phyloP scores from a whole-genome alignment of 768 basidiomycete species.

The Artomyces pyxidatus region DNA sequence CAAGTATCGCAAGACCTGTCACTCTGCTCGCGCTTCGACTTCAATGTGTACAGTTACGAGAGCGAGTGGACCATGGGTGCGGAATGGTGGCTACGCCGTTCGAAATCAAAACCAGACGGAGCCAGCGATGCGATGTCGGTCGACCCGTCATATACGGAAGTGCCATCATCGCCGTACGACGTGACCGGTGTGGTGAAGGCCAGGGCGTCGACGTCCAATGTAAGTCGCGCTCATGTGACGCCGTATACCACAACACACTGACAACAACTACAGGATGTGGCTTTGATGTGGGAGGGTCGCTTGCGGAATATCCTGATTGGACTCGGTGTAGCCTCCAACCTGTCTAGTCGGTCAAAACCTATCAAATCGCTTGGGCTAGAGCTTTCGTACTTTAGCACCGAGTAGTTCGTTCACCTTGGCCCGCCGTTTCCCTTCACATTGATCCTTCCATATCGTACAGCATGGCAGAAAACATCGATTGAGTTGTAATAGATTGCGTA shows the following conservation, averaged over 20 bases:
- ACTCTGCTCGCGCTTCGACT: slow-evolving; percentile 85
- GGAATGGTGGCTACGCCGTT: slow-evolving; percentile 88
- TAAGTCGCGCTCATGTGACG: slow-evolving; percentile 39
- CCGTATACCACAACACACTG: too few species aligned
- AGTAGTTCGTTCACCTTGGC: slow-evolving; percentile 12
- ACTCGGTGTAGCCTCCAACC: slow-evolving; percentile 84
- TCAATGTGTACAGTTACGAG: slow-evolving; percentile 95
- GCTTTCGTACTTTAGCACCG: slow-evolving; percentile 84
- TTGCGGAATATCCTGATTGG: slow-evolving; percentile 85
- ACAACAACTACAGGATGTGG: slow-evolving; percentile 58
- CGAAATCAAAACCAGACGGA: slow-evolving; percentile 23
- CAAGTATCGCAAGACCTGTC: slow-evolving; percentile 80
- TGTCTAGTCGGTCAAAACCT: slow-evolving; percentile 77
- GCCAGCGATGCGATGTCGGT: slow-evolving; percentile 21
- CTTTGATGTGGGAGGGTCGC: slow-evolving; percentile 91
- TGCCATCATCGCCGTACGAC: slow-evolving; percentile 22
- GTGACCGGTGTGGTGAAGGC: slow-evolving; percentile 85
- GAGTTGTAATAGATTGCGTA: too few species aligned
- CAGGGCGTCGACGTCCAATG: slow-evolving; percentile 82
- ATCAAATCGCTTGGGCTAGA: slow-evolving; percentile 90
- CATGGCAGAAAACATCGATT: background rate
- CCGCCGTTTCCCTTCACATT: background rate
- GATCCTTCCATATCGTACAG: background rate
- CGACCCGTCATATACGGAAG: slow-evolving; percentile 16
- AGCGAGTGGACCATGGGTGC: slow-evolving; percentile 94